These are phyloP conservation scores for Psilocybe tampanensis DNA, from an alignment of 768 basidiomycete species.

Conservation along the genomic window DNA sequence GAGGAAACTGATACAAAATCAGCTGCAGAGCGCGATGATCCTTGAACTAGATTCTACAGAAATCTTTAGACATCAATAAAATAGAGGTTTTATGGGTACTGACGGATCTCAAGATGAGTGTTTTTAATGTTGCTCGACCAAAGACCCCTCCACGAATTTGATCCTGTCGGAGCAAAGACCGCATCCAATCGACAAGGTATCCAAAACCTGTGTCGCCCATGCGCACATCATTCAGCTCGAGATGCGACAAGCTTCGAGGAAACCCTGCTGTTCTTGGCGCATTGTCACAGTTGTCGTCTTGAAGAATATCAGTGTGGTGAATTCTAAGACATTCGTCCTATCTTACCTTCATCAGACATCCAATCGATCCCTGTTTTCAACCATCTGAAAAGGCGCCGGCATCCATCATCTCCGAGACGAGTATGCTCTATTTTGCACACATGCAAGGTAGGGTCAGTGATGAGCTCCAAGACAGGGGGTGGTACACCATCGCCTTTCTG, in stretches of 20 bases:
- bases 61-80: not conserved
- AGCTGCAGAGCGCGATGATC: conserved; percentile 13
- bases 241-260: conserved; percentile 8
- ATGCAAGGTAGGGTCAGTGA: not conserved
- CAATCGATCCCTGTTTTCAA: conserved; percentile 5
- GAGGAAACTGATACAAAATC: conserved; percentile 10
- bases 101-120: conserved; percentile 10
- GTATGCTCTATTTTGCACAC: conserved; percentile 1
- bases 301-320: not conserved
- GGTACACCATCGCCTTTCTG: conserved; percentile 2
- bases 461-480: not conserved
- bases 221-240: conserved; percentile 12
- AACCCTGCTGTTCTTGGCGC: not conserved
- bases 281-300: not conserved
- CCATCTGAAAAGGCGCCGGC: conserved; percentile 12
- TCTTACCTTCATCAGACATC: not conserved
- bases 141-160: not conserved
- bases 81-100: not conserved
- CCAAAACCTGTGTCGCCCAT: conserved; percentile 17
- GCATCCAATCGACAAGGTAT: conserved; percentile 15
- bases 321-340: not conserved
- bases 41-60: conserved; percentile 17
- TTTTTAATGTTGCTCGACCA: not conserved
- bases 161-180: conserved; percentile 3
- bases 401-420: conserved; percentile 9